Evolutionary conservation across 352 stramenopile species (phyloP).

Genomic region (Elongisporangium anandrum): DNA sequence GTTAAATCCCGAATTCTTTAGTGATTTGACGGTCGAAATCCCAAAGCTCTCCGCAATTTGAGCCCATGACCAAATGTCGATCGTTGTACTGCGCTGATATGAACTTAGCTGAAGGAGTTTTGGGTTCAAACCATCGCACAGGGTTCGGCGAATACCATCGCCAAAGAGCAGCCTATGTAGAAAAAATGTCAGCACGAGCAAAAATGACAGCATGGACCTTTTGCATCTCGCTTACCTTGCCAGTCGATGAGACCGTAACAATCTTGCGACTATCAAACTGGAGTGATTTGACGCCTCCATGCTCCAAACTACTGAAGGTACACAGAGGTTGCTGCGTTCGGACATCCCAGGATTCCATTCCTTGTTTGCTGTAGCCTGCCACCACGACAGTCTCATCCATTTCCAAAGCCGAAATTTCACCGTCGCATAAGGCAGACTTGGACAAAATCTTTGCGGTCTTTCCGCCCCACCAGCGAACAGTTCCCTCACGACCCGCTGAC

Average conservation of each 20-base stretch:
- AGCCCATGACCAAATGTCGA: constrained; percentile 74
- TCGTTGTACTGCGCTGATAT: constrained; percentile 72
- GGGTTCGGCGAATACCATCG: constrained; percentile 82
- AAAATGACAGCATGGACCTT: neutral
- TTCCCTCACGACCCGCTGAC: constrained; percentile 78
- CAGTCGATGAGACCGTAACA: constrained; percentile 66
- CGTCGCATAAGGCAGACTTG: constrained; percentile 78
- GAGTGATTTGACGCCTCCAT: constrained; percentile 67
- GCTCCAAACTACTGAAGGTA: constrained; percentile 72
- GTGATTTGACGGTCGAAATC: constrained; percentile 57
- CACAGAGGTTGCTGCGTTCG: constrained; percentile 82
- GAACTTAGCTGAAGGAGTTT: constrained; percentile 43
- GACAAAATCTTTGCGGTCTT: constrained; percentile 85
- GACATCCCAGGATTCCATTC: constrained; percentile 88
- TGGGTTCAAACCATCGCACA: constrained; percentile 64
- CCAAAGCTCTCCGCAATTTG: constrained; percentile 64
- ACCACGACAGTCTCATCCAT: constrained; percentile 89
- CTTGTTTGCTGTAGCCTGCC: constrained; percentile 72
- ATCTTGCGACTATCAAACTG: constrained; percentile 88
- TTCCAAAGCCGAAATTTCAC: constrained; percentile 71
- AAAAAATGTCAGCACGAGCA: constrained; percentile 7
- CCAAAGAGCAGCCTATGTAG: constrained; percentile 70
- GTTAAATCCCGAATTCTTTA: neutral
- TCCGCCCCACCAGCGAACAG: constrained; percentile 84
- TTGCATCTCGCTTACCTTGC: constrained; percentile 40